These are phyloP conservation scores for Ophiocordyceps australis DNA, from an alignment of 2,329 filamentous ascomycete species.

Conservation along the genomic window DNA sequence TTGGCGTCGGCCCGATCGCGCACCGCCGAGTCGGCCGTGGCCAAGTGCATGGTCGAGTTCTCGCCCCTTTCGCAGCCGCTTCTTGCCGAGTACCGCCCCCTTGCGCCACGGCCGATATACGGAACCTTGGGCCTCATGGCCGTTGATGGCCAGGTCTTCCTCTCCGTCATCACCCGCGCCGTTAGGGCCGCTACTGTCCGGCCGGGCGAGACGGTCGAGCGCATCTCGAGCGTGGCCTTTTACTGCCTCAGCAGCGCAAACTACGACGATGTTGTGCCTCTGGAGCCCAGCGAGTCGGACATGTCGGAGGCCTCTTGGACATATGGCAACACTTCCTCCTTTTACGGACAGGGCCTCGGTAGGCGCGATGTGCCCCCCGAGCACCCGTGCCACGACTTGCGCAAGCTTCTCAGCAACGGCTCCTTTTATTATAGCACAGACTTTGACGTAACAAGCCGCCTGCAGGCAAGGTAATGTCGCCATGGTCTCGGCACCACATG, in stretches of 20 bases:
- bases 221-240: slow-evolving; percentile 76
- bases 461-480: slow-evolving; percentile 79
- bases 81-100: slow-evolving; percentile 56
- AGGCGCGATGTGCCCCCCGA: slow-evolving; percentile 56
- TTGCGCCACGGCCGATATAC: slow-evolving; percentile 58
- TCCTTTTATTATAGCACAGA: slow-evolving; percentile 98
- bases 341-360: slow-evolving; percentile 28
- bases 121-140: slow-evolving; percentile 82
- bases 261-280: slow-evolving; percentile 58
- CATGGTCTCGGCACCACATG: too few relatives aligned
- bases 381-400: slow-evolving; percentile 77
- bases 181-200: slow-evolving; percentile 64
- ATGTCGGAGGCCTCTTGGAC: slow-evolving; percentile 24
- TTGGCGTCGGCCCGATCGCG: slow-evolving; percentile 26
- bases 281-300: slow-evolving; percentile 33
- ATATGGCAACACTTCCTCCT: slow-evolving; percentile 23
- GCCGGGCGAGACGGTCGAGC: slow-evolving; percentile 76
- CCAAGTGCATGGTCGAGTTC: slow-evolving; percentile 82
- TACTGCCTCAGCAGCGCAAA: slow-evolving; percentile 77
- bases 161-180: slow-evolving; percentile 74
- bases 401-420: slow-evolving; percentile 81
- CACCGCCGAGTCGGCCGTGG: slow-evolving; percentile 22
- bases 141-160: slow-evolving; percentile 67
- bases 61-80: slow-evolving; percentile 43
- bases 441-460: slow-evolving; percentile 84